A percentile compares a stretch with the other conserved stretches of the same genome.
Evolutionary conservation across 1,284 basidiomycete species (phyloP).

Genomic region (Athelia psychrophila): DNA sequence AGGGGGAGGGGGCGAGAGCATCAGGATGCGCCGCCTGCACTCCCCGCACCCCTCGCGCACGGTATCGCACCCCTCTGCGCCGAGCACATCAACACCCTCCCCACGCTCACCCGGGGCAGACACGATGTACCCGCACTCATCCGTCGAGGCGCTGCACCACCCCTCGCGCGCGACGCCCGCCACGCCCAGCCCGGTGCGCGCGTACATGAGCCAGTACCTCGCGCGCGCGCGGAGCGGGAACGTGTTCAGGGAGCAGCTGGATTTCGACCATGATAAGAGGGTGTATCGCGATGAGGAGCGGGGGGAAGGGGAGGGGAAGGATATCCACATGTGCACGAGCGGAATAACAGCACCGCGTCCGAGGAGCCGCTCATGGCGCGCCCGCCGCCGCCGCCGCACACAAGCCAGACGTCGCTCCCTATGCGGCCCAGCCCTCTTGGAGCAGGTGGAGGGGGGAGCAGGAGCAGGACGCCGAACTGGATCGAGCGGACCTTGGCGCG

Average conservation of each 20-base stretch:
- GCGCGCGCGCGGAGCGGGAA: constrained; percentile 42
- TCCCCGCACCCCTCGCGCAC: background rate
- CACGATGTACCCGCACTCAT: constrained; percentile 9
- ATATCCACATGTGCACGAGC: no score
- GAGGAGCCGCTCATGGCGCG: no score
- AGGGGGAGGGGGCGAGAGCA: background rate
- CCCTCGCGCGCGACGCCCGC: constrained; percentile 1
- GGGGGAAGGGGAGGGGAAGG: constrained; percentile 52
- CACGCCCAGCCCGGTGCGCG: constrained; percentile 31
- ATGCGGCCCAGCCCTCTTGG: no score
- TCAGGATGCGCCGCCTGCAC: background rate
- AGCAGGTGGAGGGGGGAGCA: no score
- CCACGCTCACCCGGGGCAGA: constrained; percentile 10
- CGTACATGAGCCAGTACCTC: constrained; percentile 27
- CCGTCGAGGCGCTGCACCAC: constrained; percentile 10
- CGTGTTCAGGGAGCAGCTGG: constrained; percentile 50
- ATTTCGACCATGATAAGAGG: constrained; percentile 38
- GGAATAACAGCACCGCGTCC: no score
- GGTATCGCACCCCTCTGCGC: no score
- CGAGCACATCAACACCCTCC: constrained; percentile 4
- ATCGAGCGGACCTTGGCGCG: no score
- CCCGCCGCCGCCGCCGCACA: no score
- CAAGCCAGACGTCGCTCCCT: no score
- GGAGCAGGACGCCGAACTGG: no score
- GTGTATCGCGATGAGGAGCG: constrained; percentile 7